phyloP scores from a whole-genome alignment of 345 rosid species.

The Sonneratia alba region DNA sequence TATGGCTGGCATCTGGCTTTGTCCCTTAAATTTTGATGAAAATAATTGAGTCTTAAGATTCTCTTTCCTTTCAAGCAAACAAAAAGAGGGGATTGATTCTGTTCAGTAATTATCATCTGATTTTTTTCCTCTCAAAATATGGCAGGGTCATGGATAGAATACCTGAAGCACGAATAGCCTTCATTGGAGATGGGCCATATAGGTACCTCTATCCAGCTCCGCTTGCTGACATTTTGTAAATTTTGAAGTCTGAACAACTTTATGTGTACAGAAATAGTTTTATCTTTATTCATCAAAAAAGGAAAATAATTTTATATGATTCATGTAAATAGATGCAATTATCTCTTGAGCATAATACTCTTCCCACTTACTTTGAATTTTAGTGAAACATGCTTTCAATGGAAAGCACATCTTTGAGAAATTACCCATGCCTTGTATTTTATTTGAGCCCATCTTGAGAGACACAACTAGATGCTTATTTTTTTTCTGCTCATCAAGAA shows the following conservation, averaged over 20 bases:
- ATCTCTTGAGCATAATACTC: background rate
- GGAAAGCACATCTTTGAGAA: background rate
- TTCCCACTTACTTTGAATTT: background rate
- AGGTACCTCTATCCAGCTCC: slow-evolving; percentile 30
- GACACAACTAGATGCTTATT: no score
- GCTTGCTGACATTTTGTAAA: background rate
- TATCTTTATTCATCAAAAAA: no score
- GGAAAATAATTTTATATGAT: background rate
- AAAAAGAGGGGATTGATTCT: no score
- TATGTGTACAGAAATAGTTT: no score
- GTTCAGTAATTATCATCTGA: background rate
- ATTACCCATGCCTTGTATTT: no score
- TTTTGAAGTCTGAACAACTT: background rate
- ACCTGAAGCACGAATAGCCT: slow-evolving; percentile 81
- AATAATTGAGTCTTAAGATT: background rate
- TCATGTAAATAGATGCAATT: background rate
- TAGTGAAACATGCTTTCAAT: background rate
- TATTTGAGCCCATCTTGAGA: no score
- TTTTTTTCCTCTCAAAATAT: background rate
- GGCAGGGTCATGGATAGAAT: slow-evolving; percentile 88
- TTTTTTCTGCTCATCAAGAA: no score
- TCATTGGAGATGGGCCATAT: slow-evolving; percentile 93
- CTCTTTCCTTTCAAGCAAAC: background rate
- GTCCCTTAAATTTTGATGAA: background rate
- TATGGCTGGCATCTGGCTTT: background rate